These are phyloP conservation scores for Gossypium davidsonii DNA, from an alignment of 441 rosid species.

Conservation along the genomic window DNA sequence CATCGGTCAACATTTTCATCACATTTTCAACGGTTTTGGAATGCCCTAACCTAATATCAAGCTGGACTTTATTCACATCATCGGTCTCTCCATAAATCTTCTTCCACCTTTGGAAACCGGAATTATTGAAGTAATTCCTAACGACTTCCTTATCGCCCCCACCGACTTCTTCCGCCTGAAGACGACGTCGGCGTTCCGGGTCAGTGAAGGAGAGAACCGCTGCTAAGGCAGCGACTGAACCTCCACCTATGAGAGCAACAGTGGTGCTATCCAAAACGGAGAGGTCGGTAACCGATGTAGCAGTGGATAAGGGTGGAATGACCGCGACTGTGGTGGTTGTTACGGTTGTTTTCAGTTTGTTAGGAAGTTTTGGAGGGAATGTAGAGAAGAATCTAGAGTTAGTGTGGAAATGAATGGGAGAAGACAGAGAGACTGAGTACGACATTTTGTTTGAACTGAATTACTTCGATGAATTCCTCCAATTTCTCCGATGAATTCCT, in stretches of 20 bases:
- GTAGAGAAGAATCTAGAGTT: slow-evolving; percentile 29
- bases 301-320: slow-evolving; percentile 38
- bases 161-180: slow-evolving; percentile 89
- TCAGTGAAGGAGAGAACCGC: slow-evolving; percentile 70
- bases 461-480: background rate
- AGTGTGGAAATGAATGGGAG: slow-evolving; percentile 27
- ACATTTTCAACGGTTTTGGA: slow-evolving; percentile 76
- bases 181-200: slow-evolving; percentile 64
- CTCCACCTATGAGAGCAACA: slow-evolving; percentile 64
- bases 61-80: slow-evolving; percentile 74
- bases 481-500: too few species aligned
- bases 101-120: slow-evolving; percentile 86
- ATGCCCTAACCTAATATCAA: slow-evolving; percentile 70
- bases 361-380: slow-evolving; percentile 21
- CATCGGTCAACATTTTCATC: slow-evolving; percentile 62
- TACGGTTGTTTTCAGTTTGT: slow-evolving; percentile 19
- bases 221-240: slow-evolving; percentile 77
- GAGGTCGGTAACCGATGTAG: slow-evolving; percentile 36
- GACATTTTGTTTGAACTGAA: slow-evolving; percentile 35
- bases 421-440: slow-evolving; percentile 41
- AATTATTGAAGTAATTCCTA: slow-evolving; percentile 75
- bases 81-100: slow-evolving; percentile 81
- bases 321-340: slow-evolving; percentile 22
- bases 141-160: slow-evolving; percentile 91
- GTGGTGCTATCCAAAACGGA: slow-evolving; percentile 46